A percentile compares a stretch with the other conserved stretches of the same genome.
phyloP scores from a whole-genome alignment of 208 protist genomes.

The Tritrichomonas musculus region DNA sequence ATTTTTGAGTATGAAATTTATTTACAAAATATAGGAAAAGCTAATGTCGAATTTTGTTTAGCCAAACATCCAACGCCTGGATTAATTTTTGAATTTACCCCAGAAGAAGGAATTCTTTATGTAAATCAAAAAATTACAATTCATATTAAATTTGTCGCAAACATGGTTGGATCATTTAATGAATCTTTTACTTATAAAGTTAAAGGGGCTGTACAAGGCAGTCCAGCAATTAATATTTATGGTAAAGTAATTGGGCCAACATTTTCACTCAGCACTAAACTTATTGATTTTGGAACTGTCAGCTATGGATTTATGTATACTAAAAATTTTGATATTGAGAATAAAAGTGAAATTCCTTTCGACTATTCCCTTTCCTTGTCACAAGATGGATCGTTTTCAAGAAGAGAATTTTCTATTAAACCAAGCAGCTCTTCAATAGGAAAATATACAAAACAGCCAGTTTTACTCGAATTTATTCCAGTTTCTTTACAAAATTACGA shows the following conservation, averaged over 20 bases:
- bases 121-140: background rate
- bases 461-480: constrained; percentile 30
- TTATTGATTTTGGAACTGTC: background rate
- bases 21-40: background rate
- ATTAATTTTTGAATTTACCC: constrained; percentile 4
- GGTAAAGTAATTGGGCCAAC: background rate
- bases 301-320: constrained; percentile 12
- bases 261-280: background rate
- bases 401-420: background rate
- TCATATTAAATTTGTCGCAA: constrained; percentile 20
- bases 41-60: background rate
- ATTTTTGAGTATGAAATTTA: background rate
- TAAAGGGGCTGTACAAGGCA: background rate
- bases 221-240: background rate
- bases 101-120: background rate
- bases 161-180: background rate
- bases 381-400: background rate
- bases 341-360: background rate
- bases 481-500: background rate
- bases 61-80: background rate
- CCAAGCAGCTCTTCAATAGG: background rate
- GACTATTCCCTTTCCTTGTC: background rate
- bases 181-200: constrained; percentile 3
- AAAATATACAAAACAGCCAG: background rate
- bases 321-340: background rate